Conservation (phyloP, 768 basidiomycete species). For the Termitomyces sp. region DNA sequence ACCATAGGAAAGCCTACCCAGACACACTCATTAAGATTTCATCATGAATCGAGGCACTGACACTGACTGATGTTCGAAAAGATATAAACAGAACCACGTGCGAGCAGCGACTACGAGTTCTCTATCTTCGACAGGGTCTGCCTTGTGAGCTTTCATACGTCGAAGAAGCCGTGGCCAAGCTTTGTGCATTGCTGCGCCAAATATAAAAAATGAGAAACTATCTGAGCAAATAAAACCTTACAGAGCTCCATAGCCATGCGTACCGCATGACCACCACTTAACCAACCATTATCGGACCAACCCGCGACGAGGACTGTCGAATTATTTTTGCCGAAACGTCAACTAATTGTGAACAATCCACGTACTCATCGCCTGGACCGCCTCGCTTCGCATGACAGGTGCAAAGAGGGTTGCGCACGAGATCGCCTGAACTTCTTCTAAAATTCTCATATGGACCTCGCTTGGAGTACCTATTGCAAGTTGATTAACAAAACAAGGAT, state of each 20-base stretch:
- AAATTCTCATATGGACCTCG: conserved; percentile 66
- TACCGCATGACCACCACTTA: conserved; percentile 94
- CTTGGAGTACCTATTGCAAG: conserved; percentile 58
- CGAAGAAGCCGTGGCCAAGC: conserved; percentile 83
- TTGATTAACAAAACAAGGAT: background rate
- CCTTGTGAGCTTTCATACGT: conserved; percentile 71
- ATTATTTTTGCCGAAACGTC: conserved; percentile 2
- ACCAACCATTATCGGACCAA: conserved; percentile 96
- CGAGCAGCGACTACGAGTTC: conserved; percentile 79
- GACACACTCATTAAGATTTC: background rate
- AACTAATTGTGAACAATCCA: conserved; percentile 5
- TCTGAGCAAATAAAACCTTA: conserved; percentile 29
- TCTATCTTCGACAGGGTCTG: conserved; percentile 59
- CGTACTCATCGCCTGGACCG: conserved; percentile 92
- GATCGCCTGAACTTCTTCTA: conserved; percentile 84
- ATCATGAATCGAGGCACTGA: background rate
- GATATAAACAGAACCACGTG: conserved; percentile 91
- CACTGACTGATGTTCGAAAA: conserved; percentile 91
- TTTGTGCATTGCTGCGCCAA: conserved; percentile 71
- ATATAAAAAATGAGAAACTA: background rate
- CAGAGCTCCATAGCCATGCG: conserved; percentile 95
- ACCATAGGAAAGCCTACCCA: conserved; percentile 81
- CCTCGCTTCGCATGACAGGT: conserved; percentile 80
- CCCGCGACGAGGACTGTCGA: conserved; percentile 79
- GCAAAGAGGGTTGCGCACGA: conserved; percentile 86